Evolutionary conservation across 805 yeast genomes (phyloP).

Genomic region (Priceomyces carsonii): DNA sequence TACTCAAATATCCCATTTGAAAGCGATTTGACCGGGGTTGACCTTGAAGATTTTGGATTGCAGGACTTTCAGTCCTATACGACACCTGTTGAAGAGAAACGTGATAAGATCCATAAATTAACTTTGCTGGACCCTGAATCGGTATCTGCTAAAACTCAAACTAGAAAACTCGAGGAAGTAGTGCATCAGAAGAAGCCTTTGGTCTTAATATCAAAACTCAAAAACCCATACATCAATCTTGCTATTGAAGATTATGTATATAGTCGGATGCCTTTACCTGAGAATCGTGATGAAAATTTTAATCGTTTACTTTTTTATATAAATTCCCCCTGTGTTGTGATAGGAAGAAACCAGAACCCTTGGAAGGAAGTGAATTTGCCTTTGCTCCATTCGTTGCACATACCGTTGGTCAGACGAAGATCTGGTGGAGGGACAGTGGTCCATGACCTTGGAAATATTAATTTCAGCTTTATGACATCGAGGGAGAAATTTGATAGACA

Average conservation of each 20-base stretch:
- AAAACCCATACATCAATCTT: constrained; percentile 72
- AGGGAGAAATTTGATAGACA: constrained; percentile 63
- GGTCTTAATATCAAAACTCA: constrained; percentile 56
- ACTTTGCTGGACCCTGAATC: constrained; percentile 12
- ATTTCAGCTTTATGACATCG: constrained; percentile 78
- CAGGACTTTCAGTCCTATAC: constrained; percentile 40
- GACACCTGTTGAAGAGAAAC: background rate
- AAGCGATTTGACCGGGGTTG: constrained; percentile 36
- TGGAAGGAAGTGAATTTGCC: constrained; percentile 81
- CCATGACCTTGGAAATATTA: constrained; percentile 87
- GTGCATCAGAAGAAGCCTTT: constrained; percentile 40
- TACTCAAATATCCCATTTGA: constrained; percentile 34
- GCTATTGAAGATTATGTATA: constrained; percentile 83
- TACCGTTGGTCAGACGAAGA: constrained; percentile 74
- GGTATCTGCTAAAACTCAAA: too few species aligned
- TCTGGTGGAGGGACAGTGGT: constrained; percentile 98
- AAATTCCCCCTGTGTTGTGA: constrained; percentile 83
- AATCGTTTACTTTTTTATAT: constrained; percentile 70
- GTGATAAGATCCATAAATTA: background rate
- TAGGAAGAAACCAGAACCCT: constrained; percentile 96
- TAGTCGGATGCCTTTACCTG: constrained; percentile 52
- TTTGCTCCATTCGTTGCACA: constrained; percentile 44
- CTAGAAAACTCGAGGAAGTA: constrained; percentile 1
- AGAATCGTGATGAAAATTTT: constrained; percentile 19
- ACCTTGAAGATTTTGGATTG: constrained; percentile 36